Percentiles rank a stretch among this genome's conserved stretches.
These are phyloP conservation scores for Clarkia xantiana DNA, from an alignment of 345 rosid species.

Conservation along the genomic window DNA sequence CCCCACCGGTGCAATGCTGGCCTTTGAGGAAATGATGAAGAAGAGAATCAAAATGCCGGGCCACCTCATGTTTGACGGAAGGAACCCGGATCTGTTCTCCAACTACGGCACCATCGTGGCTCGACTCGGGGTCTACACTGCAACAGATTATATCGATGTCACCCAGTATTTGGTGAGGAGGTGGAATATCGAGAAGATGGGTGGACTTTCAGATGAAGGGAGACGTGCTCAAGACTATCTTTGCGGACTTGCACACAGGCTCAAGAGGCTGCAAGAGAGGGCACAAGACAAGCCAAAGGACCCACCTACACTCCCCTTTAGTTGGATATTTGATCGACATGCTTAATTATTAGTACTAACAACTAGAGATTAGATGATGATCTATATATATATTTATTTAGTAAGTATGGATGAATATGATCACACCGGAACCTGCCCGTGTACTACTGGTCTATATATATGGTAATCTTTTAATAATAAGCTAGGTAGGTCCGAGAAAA, in stretches of 20 bases:
- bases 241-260: background rate
- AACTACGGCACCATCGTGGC: too few relatives aligned
- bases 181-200: constrained; percentile 1
- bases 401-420: too few relatives aligned
- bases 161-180: too few relatives aligned
- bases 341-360: too few relatives aligned
- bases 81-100: background rate
- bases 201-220: constrained; percentile 1
- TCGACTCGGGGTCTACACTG: background rate
- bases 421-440: too few relatives aligned
- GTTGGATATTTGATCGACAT: constrained; percentile 1
- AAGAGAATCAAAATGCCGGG: background rate
- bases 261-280: background rate
- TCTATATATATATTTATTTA: too few relatives aligned
- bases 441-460: too few relatives aligned
- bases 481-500: too few relatives aligned
- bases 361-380: too few relatives aligned
- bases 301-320: background rate
- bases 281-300: background rate
- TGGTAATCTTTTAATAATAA: too few relatives aligned
- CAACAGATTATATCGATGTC: background rate
- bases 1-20: background rate
- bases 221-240: constrained; percentile 2
- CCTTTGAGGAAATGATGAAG: constrained; percentile 1
- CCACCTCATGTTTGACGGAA: background rate